Percentiles rank a stretch among this genome's conserved stretches.
Evolutionary conservation across 163 green algal genomes (phyloP).

Genomic region (Chloromonas sp.): DNA sequence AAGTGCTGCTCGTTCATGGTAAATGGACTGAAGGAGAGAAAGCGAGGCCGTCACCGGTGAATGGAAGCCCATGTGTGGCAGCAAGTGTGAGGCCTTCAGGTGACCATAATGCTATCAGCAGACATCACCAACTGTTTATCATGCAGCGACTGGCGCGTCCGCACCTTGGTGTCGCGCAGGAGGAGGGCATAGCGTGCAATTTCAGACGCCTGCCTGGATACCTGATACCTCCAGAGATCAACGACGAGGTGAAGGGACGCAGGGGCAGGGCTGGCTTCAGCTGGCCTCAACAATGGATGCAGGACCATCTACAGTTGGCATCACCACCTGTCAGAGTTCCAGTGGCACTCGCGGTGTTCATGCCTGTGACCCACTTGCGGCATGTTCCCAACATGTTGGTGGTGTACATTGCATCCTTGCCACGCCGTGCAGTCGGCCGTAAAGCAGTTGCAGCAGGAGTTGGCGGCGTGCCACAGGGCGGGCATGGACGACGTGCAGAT

Average conservation of each 20-base stretch:
- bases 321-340: background rate
- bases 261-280: too few species aligned
- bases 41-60: too few species aligned
- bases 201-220: background rate
- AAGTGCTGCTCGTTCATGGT: too few species aligned
- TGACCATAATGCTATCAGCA: too few species aligned
- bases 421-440: background rate
- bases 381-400: background rate
- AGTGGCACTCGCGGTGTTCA: background rate
- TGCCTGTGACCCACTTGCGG: background rate
- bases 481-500: slow-evolving; percentile 13
- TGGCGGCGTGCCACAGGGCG: slow-evolving; percentile 18
- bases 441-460: slow-evolving; percentile 15
- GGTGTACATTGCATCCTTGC: background rate
- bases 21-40: too few species aligned
- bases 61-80: too few species aligned
- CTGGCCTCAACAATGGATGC: too few species aligned
- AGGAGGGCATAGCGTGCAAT: background rate
- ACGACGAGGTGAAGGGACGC: background rate
- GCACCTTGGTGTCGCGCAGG: background rate
- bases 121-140: too few species aligned
- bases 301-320: too few species aligned
- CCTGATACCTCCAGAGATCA: background rate
- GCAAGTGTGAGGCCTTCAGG: too few species aligned
- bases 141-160: too few species aligned